Base-by-base conservation (phyloP, 2,329 filamentous ascomycete species). In the Penicillium sp. region DNA sequence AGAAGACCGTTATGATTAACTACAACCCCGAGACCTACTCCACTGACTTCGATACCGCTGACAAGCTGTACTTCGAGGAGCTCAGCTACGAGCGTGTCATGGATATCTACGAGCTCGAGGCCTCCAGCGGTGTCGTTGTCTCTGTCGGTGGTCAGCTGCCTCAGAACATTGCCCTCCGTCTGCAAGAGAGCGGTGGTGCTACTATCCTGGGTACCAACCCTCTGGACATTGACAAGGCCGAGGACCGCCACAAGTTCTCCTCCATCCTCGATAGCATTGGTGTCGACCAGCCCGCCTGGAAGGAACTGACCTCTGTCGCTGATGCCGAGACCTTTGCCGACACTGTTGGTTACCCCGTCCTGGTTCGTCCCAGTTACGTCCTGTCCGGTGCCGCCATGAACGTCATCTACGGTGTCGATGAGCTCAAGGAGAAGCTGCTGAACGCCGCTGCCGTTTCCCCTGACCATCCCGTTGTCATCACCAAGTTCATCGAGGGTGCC, bases 1-100 rank as follows among this genome's bases (percentile, higher is more conserved):
- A 96, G 82, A 97, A 97, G 87, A 97, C 94, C 31, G 87, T 96
- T 57, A 96, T 97, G 91, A 94, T 99, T 70, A 97, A 97, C 77
- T 89, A 86, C 68, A 93, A 94, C 68, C 90, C 90, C 0, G 91
- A 96, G 69, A 96, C 92, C 0, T 86, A 85, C 58, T 80, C 72
- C 53, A 97, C 93, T 0, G 94, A 97, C 75, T 93, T 88, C 72
- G 94, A 99, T 67, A 86, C 85, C 10, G 91, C 92, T 9, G 93
- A 97, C 68, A 91, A 87, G 69, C 84, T 99, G 5, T 99, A 97
- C 78, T 99, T 99, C 64, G 94, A 97, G 68, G 94, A 99, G 77
- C 79, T 97, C 53, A 94, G 89, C 76, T 97, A 97, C 73, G 94
- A 97, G 79, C 88, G 93, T 72, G 93, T 97, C 10, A 96, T 97